Evolutionary conservation across 2,329 filamentous ascomycete species (phyloP), one percentile per base, ranked within the genome.

Genomic region (Cladosporium sp.): DNA sequence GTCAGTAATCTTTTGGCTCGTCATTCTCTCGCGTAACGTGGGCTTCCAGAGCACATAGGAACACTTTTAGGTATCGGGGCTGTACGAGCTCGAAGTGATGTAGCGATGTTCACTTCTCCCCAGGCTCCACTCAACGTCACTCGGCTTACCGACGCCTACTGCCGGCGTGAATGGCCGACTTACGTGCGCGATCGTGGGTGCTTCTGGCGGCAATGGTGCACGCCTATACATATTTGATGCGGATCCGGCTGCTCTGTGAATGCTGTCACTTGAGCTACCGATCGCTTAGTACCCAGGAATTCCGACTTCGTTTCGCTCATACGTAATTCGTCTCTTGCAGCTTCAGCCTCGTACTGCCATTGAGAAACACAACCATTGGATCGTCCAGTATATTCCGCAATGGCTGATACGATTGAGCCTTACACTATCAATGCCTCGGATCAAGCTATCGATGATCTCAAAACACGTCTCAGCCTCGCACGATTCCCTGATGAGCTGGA

Each of bases 401-500:
- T 49, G 44, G 42, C 42, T 44, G 50, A 52, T 37, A 32, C 44
- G 9, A 40, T 58, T 28, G 35, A 58, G 28, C 72, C 78, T 4
- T 83, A 76, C 67, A 75, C 70, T 12, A 81, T 83, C 62, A 66
- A 68, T 19, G 66, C 83, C 35, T 71, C 79, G 0, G 75, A 83
- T 42, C 65, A 71, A 3, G 71, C 77, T 15, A 68, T 86, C n/a
- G 70, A 80, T 8, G 73, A 73, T n/a, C 74, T 86, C 3, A 76
- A 78, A 53, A 73, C 76, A n/a, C 84, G 83, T 62, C 78, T 86
- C 2, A 69, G 75, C 0, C 71, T 77, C 2, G 70, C 81, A 2
- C 74, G 76, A 15, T 83, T 83, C 48, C 83, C 83, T 0, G 77
- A 82, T 64, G 82, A 85, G 24, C 57, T 81, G 17, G 71, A 81